Evolutionary conservation across 2,329 filamentous ascomycete genomes (phyloP).

Genomic region (Claviceps pusilla): DNA sequence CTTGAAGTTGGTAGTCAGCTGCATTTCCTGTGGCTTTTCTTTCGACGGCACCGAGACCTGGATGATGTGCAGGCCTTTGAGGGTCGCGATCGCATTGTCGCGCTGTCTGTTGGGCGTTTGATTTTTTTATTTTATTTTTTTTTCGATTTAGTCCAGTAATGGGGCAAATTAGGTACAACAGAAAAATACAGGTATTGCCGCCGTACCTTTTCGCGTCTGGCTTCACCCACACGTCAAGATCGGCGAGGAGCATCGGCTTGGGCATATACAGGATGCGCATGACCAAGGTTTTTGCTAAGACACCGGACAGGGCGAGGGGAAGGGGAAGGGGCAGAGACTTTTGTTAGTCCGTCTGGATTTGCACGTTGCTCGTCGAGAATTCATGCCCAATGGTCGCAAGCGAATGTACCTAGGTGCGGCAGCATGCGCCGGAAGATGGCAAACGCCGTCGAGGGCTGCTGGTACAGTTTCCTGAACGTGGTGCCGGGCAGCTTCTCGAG

Average conservation of each 20-base stretch:
- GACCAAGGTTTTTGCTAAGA: slow-evolving; percentile 76
- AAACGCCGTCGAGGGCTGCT: slow-evolving; percentile 86
- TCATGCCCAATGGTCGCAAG: background rate
- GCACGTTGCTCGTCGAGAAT: background rate
- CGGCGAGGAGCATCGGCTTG: slow-evolving; percentile 58
- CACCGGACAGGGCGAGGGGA: background rate
- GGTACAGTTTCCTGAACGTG: slow-evolving; percentile 82
- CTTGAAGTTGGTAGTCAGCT: slow-evolving; percentile 68
- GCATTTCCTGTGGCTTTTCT: slow-evolving; percentile 53
- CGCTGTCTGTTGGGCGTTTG: slow-evolving; percentile 41
- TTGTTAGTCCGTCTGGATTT: background rate
- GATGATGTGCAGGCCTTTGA: slow-evolving; percentile 78
- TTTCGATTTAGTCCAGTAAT: slow-evolving; percentile 1
- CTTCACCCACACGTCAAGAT: slow-evolving; percentile 77
- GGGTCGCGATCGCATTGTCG: slow-evolving; percentile 67
- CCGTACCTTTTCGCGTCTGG: slow-evolving; percentile 34
- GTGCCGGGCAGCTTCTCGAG: slow-evolving; percentile 81
- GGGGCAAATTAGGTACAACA: background rate
- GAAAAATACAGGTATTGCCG: background rate
- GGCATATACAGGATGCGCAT: slow-evolving; percentile 92
- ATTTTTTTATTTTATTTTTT: too few relatives aligned
- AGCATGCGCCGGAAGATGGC: slow-evolving; percentile 97
- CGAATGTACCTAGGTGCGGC: slow-evolving; percentile 60
- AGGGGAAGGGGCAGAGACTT: background rate
- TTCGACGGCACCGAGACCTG: slow-evolving; percentile 45